phyloP scores from a whole-genome alignment of 2,329 filamentous ascomycete genomes.

The Didymella segeticola region DNA sequence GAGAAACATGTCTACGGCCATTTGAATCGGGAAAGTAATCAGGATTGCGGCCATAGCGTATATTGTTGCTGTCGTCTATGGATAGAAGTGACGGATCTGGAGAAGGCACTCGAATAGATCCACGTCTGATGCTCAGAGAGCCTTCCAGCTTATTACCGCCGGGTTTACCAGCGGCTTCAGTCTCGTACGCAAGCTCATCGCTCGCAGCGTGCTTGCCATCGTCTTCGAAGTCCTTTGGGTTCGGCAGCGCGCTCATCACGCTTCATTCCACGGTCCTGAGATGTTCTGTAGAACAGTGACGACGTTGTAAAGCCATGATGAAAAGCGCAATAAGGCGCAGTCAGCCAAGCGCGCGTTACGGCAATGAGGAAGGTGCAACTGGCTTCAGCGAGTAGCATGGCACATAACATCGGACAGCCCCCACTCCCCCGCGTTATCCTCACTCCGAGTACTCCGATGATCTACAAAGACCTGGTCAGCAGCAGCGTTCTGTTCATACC shows the following conservation, averaged over 20 bases:
- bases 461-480: background rate
- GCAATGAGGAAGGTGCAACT: slow-evolving; percentile 32
- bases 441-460: slow-evolving; percentile 10
- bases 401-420: slow-evolving; percentile 23
- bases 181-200: slow-evolving; percentile 14
- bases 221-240: slow-evolving; percentile 23
- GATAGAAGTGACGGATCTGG: slow-evolving; percentile 44
- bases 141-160: slow-evolving; percentile 37
- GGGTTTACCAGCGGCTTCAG: slow-evolving; percentile 32
- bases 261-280: slow-evolving; percentile 22
- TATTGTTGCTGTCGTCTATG: slow-evolving; percentile 43
- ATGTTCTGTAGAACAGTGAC: slow-evolving; percentile 14
- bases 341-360: slow-evolving; percentile 30
- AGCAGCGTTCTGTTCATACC: background rate
- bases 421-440: slow-evolving; percentile 18
- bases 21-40: slow-evolving; percentile 23
- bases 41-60: slow-evolving; percentile 34
- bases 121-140: slow-evolving; percentile 32
- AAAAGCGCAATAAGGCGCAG: slow-evolving; percentile 12
- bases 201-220: slow-evolving; percentile 25
- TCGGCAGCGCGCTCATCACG: slow-evolving; percentile 32
- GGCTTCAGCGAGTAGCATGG: slow-evolving; percentile 29
- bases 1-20: slow-evolving; percentile 29
- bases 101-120: slow-evolving; percentile 42
- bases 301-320: slow-evolving; percentile 20